Base-by-base conservation (phyloP, 495 filamentous ascomycete genomes). In the Cudoniella acicularis region DNA sequence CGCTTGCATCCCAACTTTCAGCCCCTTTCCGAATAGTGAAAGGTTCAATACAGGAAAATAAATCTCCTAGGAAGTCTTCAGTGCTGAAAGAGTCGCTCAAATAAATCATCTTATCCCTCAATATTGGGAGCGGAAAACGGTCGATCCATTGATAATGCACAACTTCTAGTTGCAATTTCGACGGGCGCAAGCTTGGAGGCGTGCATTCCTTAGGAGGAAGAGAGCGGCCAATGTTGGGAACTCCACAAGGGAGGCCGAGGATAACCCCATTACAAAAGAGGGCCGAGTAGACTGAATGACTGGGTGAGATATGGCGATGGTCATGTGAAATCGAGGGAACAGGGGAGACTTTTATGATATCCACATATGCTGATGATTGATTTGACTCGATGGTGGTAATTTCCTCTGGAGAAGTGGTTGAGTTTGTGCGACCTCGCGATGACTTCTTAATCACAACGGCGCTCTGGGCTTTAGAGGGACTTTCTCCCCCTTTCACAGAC, bases 91-190 rank as follows among this genome's bases (percentile, higher is more conserved):
- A 11, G 10, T 52, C 56, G 40, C 56, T 51, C 9, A 43, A 43
- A 11, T 18, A 13, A 9, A 59, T 59, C 56, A 59, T 59, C 20
- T 27, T 59, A 20, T 52, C 22, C 20, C 56, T 41, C 18, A 51
- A 27, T 9, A 8, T 2, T 2, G 47, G 30, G 13, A 45, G 6
- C 10, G 56, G 56, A 25, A 59, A 43, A 3, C 56, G 46, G 26
- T 59, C 56, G 10, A 59, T 59, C 25, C 25, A 59, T 22, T 50
- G 24, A 18, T 24, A 59, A 24, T 59, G 56, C 9, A 59, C 49
- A 1, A 3, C 10, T 23, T 52, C 27, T 9, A 52, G 21, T n/a
- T 59, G 56, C 9, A 52, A 9, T 25, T 13, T 25, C 11, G 26
- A 41, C n/a, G 56, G 56, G 8, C 26, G 26, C 2, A 59, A 26